Evolutionary conservation across 495 filamentous ascomycete genomes (phyloP), one percentile per base, ranked within the genome.

Genomic region (Achaetomiella virescens): DNA sequence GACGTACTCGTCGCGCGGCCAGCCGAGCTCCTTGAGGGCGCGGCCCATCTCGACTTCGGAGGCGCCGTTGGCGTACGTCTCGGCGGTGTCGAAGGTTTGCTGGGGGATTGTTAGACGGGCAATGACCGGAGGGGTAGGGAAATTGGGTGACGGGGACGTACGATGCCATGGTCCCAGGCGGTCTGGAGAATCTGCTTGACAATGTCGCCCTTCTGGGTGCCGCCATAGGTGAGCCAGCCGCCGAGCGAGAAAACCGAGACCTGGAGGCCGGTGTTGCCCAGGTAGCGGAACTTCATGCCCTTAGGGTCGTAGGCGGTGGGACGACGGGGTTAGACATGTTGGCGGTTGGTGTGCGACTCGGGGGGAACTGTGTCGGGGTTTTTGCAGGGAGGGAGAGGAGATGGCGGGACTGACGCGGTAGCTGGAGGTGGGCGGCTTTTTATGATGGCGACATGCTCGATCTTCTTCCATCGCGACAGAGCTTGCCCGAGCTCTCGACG

Each of bases 1-100:
- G 25, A 95, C 89, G 35, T 91, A 72, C 68, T 93, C 88, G 66
- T 86, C 87, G 38, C 88, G 78, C 60, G 87, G 86, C 89, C 89
- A 88, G 48, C 72, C 78, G 56, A 79, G 85, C 64, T 80, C 77
- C 70, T 75, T 78, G 64, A 82, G 86, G 1, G 86, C 86, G 58
- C 80, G 65, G 17, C 88, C 88, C 82, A 91, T 88, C 40, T 89
- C 82, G 46, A 81, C 66, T 67, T 92, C 88, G 15, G 81, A 85
- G 60, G 87, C 78, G 51, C 88, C 88, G 54, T 70, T 79, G 35
- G 84, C 70, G 57, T 89, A 90, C 5, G 50, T 59, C 61, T 86
- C 83, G 48, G 82, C 79, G 27, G 81, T 84, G 63, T 84, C 81
- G 57, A 83, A 92, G 81, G 68, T 69, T 68, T 71, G 68, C 66